Base-by-base conservation (phyloP, 805 yeast species). In the Ogataea salicorniae region DNA sequence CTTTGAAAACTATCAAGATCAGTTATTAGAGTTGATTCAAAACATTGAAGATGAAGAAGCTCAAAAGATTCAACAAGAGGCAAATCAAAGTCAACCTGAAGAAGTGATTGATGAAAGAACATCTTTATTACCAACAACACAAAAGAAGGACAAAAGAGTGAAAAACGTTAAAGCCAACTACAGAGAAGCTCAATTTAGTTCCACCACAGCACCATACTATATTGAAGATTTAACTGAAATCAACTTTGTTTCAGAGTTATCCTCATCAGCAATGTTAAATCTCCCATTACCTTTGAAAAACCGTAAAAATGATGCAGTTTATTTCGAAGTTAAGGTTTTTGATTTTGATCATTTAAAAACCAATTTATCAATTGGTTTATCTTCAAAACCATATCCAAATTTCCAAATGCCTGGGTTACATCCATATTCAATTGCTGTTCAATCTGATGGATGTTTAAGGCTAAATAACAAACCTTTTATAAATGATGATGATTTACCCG, bases 321-420 rank as follows among this genome's bases (percentile, higher is more conserved):
- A 86, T 60, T 86, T 83, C 60, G 95, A 86, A 62, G 74, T 73
- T 9, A 80, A 80, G 54, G 56, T 79, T 1, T 74, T 68, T 54
- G 74, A 69, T 17, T 66, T 70, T 39, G 49, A 62, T 42, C 57
- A 61, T 55, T 67, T 71, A 2, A 77, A 75, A 46, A 74, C 82
- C 1, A 75, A 76, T 34, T 73, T 85, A 47, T 74, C 84, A 31
- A 72, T 86, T 41, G 94, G 95, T 0, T 68, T 86, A 26, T 76
- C 79, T 9, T 81, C 92, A 0, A 78, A 75, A 53, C 92, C 94
- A 2, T 84, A 84, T 57, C 94, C 95, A 2, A 72, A 76, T 49
- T 87, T 84, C 63, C 72, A 87, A 54, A 70, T 83, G 14, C 95
- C 95, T 0, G 95, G 95, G 1, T 76, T 80, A 62, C 75, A 79